Evolutionary conservation across 345 rosid species (phyloP).

Genomic region (Lumnitzera littorea): DNA sequence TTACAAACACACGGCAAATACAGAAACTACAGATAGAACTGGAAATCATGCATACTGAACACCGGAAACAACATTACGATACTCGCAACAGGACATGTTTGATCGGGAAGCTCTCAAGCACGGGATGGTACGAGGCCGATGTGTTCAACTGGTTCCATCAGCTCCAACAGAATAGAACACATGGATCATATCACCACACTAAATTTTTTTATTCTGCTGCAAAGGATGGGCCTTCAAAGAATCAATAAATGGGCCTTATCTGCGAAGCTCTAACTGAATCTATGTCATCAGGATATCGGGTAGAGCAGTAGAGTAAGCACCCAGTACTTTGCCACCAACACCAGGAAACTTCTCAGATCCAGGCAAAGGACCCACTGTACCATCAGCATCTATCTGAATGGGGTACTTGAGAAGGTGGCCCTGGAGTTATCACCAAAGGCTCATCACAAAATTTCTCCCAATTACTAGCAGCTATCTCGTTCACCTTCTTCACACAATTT

Average conservation of each 20-base stretch:
- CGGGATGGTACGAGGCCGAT: no score
- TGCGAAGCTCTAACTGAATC: not conserved
- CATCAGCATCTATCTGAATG: slow-evolving; percentile 40
- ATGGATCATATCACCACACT: not conserved
- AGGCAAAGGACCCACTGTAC: slow-evolving; percentile 49
- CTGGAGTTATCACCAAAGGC: slow-evolving; percentile 23
- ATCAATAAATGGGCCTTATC: not conserved
- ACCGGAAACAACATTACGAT: not conserved
- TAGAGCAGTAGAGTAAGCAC: slow-evolving; percentile 39
- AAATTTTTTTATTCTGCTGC: no score
- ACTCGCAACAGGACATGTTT: no score
- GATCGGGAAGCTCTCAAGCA: no score
- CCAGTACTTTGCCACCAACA: slow-evolving; percentile 74
- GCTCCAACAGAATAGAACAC: no score
- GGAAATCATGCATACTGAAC: no score
- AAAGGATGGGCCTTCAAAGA: no score
- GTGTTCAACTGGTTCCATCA: no score
- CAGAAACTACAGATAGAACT: no score
- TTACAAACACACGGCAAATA: no score
- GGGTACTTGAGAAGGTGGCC: slow-evolving; percentile 95
- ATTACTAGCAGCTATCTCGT: slow-evolving; percentile 47
- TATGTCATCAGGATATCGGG: slow-evolving; percentile 76
- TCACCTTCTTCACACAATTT: slow-evolving; percentile 58
- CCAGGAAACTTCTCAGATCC: slow-evolving; percentile 75
- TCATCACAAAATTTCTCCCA: slow-evolving; percentile 47